Base-by-base conservation (phyloP, 345 rosid genomes). In the Toxicodendron radicans region DNA sequence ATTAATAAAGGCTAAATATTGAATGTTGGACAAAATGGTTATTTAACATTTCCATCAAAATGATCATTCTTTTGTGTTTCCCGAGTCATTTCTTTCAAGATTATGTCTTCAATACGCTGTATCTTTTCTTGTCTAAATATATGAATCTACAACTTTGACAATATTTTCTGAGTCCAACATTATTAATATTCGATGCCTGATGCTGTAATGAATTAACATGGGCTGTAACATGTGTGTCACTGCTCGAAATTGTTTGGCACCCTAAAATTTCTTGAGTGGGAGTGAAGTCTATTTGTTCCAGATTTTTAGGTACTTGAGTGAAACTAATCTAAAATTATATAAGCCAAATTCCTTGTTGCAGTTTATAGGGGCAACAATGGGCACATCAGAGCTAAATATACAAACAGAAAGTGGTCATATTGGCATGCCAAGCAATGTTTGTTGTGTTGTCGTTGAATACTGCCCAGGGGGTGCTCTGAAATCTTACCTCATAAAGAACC, bases 301-400 rank as follows among this genome's bases (percentile, higher is more conserved):
- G 14, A 59, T 62, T 48, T 49, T 53, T 45, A 27, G 52, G 58
- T 48, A 43, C 23, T 59, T 16, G 2, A 4, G 54, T 71, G 64
- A 58, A 57, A 21, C 27, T 68, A 27, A 14, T 66, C 65, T 76
- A 46, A 54, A 11, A 52, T 58, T 68, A 30, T 53, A 33, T 51
- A 45, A 32, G 60, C 18, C 21, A 58, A 46, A 54, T 27, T 61
- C 57, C 27, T 71, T 65, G 51, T 83, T 27, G 82, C 91, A 92
- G 98, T 95, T 93, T 79, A 85, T 90, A 76, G 98, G 98, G 69
- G 98, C 97, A 7, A 91, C 94, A 60, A 89, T 93, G 87, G 99
- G 99, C 32, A 80, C 90, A 21, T 85, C 97, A n/a, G 97, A 89
- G 68, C 81, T 95, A 60, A 85, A 86, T 73, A 85, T 93, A 82